Base-by-base conservation (phyloP, 1,284 basidiomycete genomes). In the Ustilago vetiveriae region DNA sequence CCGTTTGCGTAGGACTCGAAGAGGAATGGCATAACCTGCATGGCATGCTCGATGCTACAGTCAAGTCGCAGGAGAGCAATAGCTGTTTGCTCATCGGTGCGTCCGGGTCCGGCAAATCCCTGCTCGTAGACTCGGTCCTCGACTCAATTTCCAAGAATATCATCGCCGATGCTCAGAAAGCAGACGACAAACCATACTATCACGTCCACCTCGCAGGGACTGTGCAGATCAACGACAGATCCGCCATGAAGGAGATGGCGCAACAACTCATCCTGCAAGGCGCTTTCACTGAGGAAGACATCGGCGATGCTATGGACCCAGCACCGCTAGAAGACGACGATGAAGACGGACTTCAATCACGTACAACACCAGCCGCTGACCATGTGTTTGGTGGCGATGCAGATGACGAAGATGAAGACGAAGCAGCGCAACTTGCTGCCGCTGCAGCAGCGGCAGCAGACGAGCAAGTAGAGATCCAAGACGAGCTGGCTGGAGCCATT, bases 211-310 rank as follows among this genome's bases (percentile, higher is more conserved):
- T 81, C 2, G 64, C 72, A 4, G 78, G 58, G 0, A 60, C 64
- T 0, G 27, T 79, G 8, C 74, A 79, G 40, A 54, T 75, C 24
- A 79, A 74, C 9, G 80, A 82, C 30, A 44, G 76, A 9, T 55
- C 70, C 1, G 75, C 76, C 7, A 64, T 82, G 57, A 63, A 76
- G 17, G 78, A 75, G 43, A 74, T 82, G 63, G 79, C 77, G 7
- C 63, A 68, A 30, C 79, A 82, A 44, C 68, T 82, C 11, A 69
- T 81, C 29, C 30, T 63, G 4, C 68, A 71, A 37, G 80, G 78
- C 16, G 80, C 79, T 0, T 67, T 82, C 21, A 45, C 45, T 24
- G 63, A 71, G 22, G 43, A 71, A 3, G 68, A 71, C 27, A 43
- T 71, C 2, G 44, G 41, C 0, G 60, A 65, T 1, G 49, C 47